Percentiles rank a stretch among this genome's conserved stretches.
Evolutionary conservation across 139 green algal species (phyloP).

Genomic region (Closterium sp.): DNA sequence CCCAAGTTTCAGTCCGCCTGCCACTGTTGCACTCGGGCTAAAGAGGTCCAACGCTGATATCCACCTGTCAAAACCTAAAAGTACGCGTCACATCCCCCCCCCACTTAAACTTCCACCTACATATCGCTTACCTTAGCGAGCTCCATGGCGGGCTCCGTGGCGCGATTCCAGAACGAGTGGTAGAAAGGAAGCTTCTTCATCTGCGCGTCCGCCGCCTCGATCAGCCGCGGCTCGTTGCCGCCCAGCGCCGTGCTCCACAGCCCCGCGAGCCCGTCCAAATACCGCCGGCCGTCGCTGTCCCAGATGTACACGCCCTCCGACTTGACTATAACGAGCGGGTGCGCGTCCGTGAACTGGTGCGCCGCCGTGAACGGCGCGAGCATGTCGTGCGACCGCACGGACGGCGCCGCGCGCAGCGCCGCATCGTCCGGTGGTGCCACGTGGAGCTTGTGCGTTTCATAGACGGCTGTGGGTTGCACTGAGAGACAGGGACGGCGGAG

Average conservation of each 20-base stretch:
- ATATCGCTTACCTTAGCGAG: constrained; percentile 30
- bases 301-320: constrained; percentile 52
- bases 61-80: too few relatives aligned
- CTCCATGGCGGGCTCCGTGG: constrained; percentile 47
- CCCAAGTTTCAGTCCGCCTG: too few relatives aligned
- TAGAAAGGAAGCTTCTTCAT: constrained; percentile 54
- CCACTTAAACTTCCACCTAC: not conserved
- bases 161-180: constrained; percentile 58
- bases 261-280: constrained; percentile 56
- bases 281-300: constrained; percentile 48
- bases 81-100: not conserved
- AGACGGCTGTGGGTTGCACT: not conserved
- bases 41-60: too few relatives aligned
- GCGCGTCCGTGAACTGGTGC: constrained; percentile 15
- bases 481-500: not conserved
- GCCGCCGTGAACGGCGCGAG: constrained; percentile 35
- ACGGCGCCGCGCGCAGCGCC: not conserved
- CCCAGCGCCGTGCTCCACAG: constrained; percentile 54
- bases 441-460: not conserved
- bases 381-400: constrained; percentile 27
- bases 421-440: not conserved
- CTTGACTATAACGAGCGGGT: constrained; percentile 35
- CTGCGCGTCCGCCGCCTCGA: constrained; percentile 43
- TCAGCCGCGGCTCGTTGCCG: constrained; percentile 38
- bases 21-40: too few relatives aligned